Conservation (phyloP, 2,329 filamentous ascomycete species). For the Fusarium sp. region DNA sequence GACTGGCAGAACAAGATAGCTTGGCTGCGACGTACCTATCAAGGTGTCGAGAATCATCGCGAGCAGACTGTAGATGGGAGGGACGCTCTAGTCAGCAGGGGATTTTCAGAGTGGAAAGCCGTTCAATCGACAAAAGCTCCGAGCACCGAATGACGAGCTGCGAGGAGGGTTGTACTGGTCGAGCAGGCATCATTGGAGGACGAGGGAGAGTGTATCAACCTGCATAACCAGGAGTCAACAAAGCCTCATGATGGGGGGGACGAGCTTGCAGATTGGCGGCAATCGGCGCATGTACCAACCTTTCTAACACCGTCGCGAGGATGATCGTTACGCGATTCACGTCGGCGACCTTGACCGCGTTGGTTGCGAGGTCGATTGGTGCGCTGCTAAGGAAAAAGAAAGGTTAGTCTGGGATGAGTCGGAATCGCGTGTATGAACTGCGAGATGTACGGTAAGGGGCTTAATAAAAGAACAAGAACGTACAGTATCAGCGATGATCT, state of each 20-base stretch:
- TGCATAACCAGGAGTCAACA: slow-evolving; percentile 37
- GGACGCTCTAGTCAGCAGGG: slow-evolving; percentile 51
- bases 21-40: slow-evolving; percentile 67
- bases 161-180: slow-evolving; percentile 45
- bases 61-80: slow-evolving; percentile 64
- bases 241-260: slow-evolving; percentile 12
- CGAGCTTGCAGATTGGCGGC: neutral
- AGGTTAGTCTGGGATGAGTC: slow-evolving; percentile 35
- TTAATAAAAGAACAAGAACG: slow-evolving; percentile 23
- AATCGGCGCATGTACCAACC: slow-evolving; percentile 59
- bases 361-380: slow-evolving; percentile 50
- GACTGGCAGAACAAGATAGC: neutral
- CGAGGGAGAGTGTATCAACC: slow-evolving; percentile 50
- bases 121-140: slow-evolving; percentile 45
- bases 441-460: slow-evolving; percentile 1
- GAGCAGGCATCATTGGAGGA: slow-evolving; percentile 42
- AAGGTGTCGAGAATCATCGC: slow-evolving; percentile 71
- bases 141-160: slow-evolving; percentile 45
- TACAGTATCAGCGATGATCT: slow-evolving; percentile 64
- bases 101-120: slow-evolving; percentile 48
- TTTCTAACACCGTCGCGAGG: slow-evolving; percentile 91
- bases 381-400: slow-evolving; percentile 30
- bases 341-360: slow-evolving; percentile 49
- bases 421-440: slow-evolving; percentile 20
- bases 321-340: slow-evolving; percentile 56